Base-by-base conservation (phyloP, 306 rosid species). In the Cyclanthera cordifolia region DNA sequence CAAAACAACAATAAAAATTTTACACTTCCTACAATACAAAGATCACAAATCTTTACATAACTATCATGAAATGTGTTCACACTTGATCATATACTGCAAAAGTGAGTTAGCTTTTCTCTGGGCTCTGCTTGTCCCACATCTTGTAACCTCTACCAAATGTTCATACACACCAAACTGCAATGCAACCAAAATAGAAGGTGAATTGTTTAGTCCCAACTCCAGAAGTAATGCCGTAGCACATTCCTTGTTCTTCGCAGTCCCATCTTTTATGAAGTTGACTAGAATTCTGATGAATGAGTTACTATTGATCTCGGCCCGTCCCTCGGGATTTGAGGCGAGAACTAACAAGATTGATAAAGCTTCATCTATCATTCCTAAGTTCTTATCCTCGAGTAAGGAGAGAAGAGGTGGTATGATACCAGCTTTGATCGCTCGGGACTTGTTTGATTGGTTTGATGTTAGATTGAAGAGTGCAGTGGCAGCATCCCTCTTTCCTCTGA, bases 401-500 rank as follows among this genome's bases (percentile, higher is more conserved):
- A 83, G 84, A 21, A 92, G 76, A 3, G 97, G 86, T 1, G 78
- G 67, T 19, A 87, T 79, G 60, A 92, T 79, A 45, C 91, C 96
- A 1, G 90, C 96, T 41, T 57, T 74, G 47, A 87, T 76, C n/a
- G 95, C 97, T 28, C 88, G 80, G 11, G 79, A 76, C 85, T 81
- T 89, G 66, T 92, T 87, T 76, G 89, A 74, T 49, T 92, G 75
- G 67, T 76, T 77, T 4, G 87, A 53, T 25, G 87, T 81, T 69
- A 92, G 78, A 80, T 85, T 89, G 20, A 92, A 92, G 23, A 92
- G 80, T 32, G 96, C 97, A 16, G 95, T 89, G 2, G 78, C 77
- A 4, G 96, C 97, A 80, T 92, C 96, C 78, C 87, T 92, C 69
- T 86, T 85, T 21, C 98, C 96, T 76, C 96, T 77, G 17, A 77